Percentiles rank a stretch among this genome's conserved stretches.
These are phyloP conservation scores for Exophiala lecanii-corni DNA, from an alignment of 2,329 filamentous ascomycete species.

Conservation along the genomic window DNA sequence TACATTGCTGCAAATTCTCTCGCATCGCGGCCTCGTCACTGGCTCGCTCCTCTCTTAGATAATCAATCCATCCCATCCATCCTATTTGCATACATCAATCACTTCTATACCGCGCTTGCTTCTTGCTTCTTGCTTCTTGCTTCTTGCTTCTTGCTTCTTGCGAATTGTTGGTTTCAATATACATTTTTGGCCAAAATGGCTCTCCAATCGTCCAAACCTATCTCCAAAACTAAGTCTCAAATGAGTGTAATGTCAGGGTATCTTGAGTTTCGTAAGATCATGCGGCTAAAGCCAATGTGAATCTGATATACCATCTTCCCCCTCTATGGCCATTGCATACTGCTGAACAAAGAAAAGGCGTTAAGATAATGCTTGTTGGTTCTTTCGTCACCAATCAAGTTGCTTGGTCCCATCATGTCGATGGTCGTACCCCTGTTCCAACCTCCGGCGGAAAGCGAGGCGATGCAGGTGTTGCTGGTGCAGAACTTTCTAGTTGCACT, in stretches of 20 bases:
- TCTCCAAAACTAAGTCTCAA: neutral
- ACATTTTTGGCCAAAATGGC: neutral
- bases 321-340: too few relatives aligned
- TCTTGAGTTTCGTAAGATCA: conserved; percentile 1
- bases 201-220: neutral
- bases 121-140: neutral
- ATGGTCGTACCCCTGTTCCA: conserved; percentile 7
- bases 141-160: neutral
- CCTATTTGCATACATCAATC: conserved; percentile 1
- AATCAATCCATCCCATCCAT: too few relatives aligned
- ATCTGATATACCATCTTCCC: too few relatives aligned
- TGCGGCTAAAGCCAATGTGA: neutral
- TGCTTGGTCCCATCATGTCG: neutral
- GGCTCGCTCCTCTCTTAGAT: too few relatives aligned
- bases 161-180: neutral
- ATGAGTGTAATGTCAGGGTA: conserved; percentile 2
- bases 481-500: conserved; percentile 42
- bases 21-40: too few relatives aligned
- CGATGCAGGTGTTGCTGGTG: conserved; percentile 14
- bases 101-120: neutral
- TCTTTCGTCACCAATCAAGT: neutral
- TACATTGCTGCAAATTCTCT: too few relatives aligned
- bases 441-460: conserved; percentile 6
- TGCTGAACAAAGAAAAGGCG: neutral
- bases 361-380: neutral